Percentiles rank a stretch among this genome's conserved stretches.
Conservation (phyloP, 805 yeast species). For the Yamadazyma paraphyllophila region DNA sequence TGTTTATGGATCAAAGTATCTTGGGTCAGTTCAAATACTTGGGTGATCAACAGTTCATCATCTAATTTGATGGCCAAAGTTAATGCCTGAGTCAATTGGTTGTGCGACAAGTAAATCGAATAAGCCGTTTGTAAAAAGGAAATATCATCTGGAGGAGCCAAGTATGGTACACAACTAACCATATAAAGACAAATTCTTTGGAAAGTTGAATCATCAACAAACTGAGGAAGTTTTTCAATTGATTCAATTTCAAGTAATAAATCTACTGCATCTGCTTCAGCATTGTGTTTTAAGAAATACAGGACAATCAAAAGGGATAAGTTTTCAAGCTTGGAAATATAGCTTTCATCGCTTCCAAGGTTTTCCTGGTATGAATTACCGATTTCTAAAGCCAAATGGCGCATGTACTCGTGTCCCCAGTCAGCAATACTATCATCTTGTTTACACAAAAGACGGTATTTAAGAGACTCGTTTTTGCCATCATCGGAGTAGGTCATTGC, state of each 20-base stretch:
- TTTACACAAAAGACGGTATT: conserved; percentile 63
- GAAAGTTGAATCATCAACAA: conserved; percentile 80
- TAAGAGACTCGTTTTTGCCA: conserved; percentile 74
- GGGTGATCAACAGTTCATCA: conserved; percentile 69
- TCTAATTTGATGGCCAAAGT: conserved; percentile 87
- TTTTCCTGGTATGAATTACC: conserved; percentile 76
- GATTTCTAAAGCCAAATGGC: conserved; percentile 92
- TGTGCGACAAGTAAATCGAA: conserved; percentile 74
- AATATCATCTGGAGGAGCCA: conserved; percentile 92
- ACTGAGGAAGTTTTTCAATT: conserved; percentile 77
- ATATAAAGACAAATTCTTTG: conserved; percentile 90
- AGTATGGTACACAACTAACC: conserved; percentile 93
- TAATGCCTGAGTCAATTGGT: conserved; percentile 85
- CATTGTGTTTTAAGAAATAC: conserved; percentile 88
- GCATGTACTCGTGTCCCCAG: conserved; percentile 98
- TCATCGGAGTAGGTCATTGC: conserved; percentile 92
- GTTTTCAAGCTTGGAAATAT: conserved; percentile 47
- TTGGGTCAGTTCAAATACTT: conserved; percentile 77
- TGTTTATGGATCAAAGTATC: conserved; percentile 82
- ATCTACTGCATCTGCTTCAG: conserved; percentile 98
- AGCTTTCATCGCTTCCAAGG: conserved; percentile 34
- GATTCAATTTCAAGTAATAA: conserved; percentile 84
- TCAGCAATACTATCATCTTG: conserved; percentile 58
- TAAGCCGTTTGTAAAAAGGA: conserved; percentile 86
- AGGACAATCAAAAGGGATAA: conserved; percentile 81